A percentile compares a stretch with the other conserved stretches of the same genome.
Evolutionary conservation across 495 filamentous ascomycete genomes (phyloP).

Genomic region (Pyrenula aspistea): DNA sequence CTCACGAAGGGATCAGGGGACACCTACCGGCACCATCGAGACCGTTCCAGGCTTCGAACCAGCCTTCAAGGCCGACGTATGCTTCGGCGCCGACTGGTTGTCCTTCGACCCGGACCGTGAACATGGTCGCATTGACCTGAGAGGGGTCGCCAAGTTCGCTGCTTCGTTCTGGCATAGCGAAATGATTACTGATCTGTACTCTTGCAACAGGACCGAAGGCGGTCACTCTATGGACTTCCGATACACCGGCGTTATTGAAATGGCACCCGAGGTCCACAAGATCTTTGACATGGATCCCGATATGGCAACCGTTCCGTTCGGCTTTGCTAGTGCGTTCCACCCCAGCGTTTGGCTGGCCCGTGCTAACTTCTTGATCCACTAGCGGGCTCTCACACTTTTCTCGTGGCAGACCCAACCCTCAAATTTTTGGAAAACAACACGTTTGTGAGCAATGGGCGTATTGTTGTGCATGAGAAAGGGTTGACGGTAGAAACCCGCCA

Average conservation of each 20-base stretch:
- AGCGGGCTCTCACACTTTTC: not conserved
- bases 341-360: not conserved
- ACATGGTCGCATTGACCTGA: conserved; percentile 6
- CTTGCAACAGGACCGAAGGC: conserved; percentile 2
- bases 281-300: conserved; percentile 3
- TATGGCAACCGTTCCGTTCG: conserved; percentile 4
- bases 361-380: not conserved
- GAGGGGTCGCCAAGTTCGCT: conserved; percentile 1
- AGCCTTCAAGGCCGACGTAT: conserved; percentile 4
- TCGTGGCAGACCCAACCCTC: conserved; percentile 1
- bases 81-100: conserved; percentile 8
- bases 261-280: conserved; percentile 3
- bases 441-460: conserved; percentile 5
- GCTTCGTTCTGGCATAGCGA: not conserved
- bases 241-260: conserved; percentile 3
- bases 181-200: not conserved
- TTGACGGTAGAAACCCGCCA: conserved; percentile 4
- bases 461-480: conserved; percentile 3
- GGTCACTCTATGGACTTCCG: conserved; percentile 2
- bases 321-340: not conserved
- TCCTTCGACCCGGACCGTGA: conserved; percentile 7
- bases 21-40: conserved; percentile 5
- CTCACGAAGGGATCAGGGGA: no score
- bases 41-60: conserved; percentile 9
- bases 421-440: conserved; percentile 4